Percentiles rank a stretch among this genome's conserved stretches.
phyloP scores from a whole-genome alignment of 331 rosid species.

The Phaseolus coccineus region DNA sequence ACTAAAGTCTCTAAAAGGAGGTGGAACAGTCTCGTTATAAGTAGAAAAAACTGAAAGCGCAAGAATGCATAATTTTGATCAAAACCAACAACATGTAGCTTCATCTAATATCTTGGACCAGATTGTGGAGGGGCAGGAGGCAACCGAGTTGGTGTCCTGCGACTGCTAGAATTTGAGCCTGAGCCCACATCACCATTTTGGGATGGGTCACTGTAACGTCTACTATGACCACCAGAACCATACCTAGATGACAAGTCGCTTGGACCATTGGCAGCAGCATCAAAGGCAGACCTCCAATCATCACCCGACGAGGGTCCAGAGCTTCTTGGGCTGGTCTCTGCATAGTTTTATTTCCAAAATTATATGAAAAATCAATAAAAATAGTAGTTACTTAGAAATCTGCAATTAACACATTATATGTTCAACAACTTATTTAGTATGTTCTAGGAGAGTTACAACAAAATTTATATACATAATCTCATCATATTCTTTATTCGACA shows the following conservation, averaged over 20 bases:
- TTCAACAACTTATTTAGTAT: neutral
- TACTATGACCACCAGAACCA: conserved; percentile 84
- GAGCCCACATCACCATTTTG: conserved; percentile 58
- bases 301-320: conserved; percentile 66
- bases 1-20: conserved; percentile 42
- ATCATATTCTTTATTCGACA: conserved; percentile 12
- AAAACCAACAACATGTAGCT: conserved; percentile 25
- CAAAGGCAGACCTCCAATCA: conserved; percentile 98
- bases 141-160: conserved; percentile 88
- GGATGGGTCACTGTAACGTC: conserved; percentile 90
- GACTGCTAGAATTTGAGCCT: conserved; percentile 78
- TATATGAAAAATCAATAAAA: conserved; percentile 22
- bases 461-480: conserved; percentile 18
- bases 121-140: conserved; percentile 90
- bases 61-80: conserved; percentile 39
- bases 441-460: conserved; percentile 13
- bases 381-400: neutral
- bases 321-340: conserved; percentile 84
- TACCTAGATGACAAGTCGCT: conserved; percentile 52
- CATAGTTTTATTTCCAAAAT: conserved; percentile 31
- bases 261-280: conserved; percentile 89
- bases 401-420: conserved; percentile 7
- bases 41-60: conserved; percentile 42
- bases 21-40: conserved; percentile 40
- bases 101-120: conserved; percentile 63